A percentile compares a stretch with the other conserved stretches of the same genome.
These are phyloP conservation scores for Nemania abortiva DNA, from an alignment of 2,329 filamentous ascomycete genomes.

Conservation along the genomic window DNA sequence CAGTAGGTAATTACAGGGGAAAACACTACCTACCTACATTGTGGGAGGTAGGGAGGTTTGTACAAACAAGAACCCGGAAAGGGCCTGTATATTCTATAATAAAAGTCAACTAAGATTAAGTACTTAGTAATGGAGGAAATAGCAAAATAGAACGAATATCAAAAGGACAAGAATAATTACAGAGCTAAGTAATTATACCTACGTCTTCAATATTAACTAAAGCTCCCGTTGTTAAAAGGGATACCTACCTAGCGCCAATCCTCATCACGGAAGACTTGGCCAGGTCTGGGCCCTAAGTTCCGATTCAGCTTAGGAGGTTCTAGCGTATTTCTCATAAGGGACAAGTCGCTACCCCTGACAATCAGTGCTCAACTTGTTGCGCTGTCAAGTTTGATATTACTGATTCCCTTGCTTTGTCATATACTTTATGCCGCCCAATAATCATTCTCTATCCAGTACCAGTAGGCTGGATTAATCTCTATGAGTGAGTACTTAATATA, in stretches of 20 bases:
- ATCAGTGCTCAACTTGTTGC: slow-evolving; percentile 2
- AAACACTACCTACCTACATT: too few species aligned
- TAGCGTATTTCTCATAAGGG: neutral
- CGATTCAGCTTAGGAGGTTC: slow-evolving; percentile 1
- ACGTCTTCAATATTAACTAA: too few species aligned
- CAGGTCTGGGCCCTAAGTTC: neutral
- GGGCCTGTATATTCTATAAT: neutral
- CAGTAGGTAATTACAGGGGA: too few species aligned
- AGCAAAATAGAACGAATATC: neutral
- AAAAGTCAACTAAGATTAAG: neutral
- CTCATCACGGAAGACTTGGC: slow-evolving; percentile 16
- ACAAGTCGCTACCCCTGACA: slow-evolving; percentile 16
- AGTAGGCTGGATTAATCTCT: too few species aligned
- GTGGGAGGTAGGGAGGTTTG: too few species aligned
- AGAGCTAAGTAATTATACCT: too few species aligned
- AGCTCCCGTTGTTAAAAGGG: too few species aligned
- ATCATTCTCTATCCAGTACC: neutral
- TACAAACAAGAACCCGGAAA: neutral
- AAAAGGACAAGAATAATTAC: too few species aligned
- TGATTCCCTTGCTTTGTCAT: neutral
- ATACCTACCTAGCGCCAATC: slow-evolving; percentile 16
- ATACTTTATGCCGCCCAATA: neutral
- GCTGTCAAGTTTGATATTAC: neutral
- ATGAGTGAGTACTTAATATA: too few species aligned
- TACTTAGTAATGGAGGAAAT: neutral